A percentile compares a stretch with the other conserved stretches of the same genome.
phyloP scores from a whole-genome alignment of 2,329 filamentous ascomycete species.

The Tothia fuscella region DNA sequence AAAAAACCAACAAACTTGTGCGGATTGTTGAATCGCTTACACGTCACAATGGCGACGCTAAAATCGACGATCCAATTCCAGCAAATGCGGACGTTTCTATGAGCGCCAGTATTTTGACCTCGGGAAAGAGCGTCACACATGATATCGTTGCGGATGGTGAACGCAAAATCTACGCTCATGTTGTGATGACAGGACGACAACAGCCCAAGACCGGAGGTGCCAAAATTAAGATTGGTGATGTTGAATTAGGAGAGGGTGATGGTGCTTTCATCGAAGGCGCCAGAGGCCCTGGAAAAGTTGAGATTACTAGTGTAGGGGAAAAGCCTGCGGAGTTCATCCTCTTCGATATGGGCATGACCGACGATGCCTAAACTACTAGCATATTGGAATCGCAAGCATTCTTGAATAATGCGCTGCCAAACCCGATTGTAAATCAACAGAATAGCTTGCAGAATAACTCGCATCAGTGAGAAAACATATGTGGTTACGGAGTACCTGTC shows the following conservation, averaged over 20 bases:
- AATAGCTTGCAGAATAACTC: too few species aligned
- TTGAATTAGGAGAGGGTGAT: conserved; percentile 62
- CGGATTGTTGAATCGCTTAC: conserved; percentile 65
- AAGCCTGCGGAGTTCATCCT: conserved; percentile 36
- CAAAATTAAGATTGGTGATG: conserved; percentile 57
- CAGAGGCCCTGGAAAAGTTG: conserved; percentile 30
- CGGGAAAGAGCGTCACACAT: conserved; percentile 57
- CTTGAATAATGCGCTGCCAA: too few species aligned
- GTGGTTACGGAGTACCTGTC: too few species aligned
- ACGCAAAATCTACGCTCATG: conserved; percentile 66
- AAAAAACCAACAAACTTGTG: conserved; percentile 59
- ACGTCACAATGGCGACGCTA: conserved; percentile 51
- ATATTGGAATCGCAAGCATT: too few species aligned
- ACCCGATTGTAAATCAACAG: too few species aligned
- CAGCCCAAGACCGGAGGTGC: conserved; percentile 57
- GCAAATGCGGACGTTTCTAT: conserved; percentile 78
- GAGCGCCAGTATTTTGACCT: conserved; percentile 62
- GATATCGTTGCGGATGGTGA: conserved; percentile 52
- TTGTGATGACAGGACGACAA: conserved; percentile 52
- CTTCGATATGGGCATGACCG: conserved; percentile 35
- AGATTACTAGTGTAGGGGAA: conserved; percentile 35
- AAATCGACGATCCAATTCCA: conserved; percentile 58
- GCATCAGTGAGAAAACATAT: too few species aligned
- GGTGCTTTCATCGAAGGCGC: conserved; percentile 58
- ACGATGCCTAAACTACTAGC: conserved; percentile 13